These are phyloP conservation scores for Nannochloris sp. DNA, from an alignment of 139 green algal species.

Conservation along the genomic window DNA sequence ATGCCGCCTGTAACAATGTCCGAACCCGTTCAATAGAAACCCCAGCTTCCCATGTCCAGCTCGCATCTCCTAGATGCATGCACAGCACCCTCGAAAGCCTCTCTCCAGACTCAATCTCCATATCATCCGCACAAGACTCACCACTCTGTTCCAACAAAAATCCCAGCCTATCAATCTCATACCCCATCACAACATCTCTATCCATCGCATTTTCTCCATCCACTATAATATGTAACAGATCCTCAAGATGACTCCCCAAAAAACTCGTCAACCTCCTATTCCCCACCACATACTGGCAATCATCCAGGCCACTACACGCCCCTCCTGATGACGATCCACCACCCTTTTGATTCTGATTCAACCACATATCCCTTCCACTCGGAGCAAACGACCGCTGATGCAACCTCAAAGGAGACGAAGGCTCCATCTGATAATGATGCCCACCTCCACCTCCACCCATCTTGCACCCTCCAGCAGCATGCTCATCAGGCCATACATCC, in stretches of 20 bases:
- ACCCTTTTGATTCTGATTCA: neutral
- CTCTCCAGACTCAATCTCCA: neutral
- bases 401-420: slow-evolving; percentile 17
- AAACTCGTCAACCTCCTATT: slow-evolving; percentile 26
- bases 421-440: slow-evolving; percentile 11
- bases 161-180: slow-evolving; percentile 55
- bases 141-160: slow-evolving; percentile 37
- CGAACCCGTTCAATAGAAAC: too few relatives aligned
- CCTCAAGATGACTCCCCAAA: slow-evolving; percentile 14
- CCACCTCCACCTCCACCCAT: too few relatives aligned
- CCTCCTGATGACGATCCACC: too few relatives aligned
- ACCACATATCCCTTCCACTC: neutral
- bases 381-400: neutral
- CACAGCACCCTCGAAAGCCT: too few relatives aligned
- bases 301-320: too few relatives aligned
- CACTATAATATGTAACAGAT: slow-evolving; percentile 26
- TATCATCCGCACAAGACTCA: neutral
- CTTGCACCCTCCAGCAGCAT: neutral
- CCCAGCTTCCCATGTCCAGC: too few relatives aligned
- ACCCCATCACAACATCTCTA: slow-evolving; percentile 30
- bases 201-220: neutral
- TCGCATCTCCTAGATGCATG: too few relatives aligned
- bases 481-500: slow-evolving; percentile 59
- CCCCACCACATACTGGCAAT: too few relatives aligned
- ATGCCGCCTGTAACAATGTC: too few relatives aligned